Evolutionary conservation across 2,329 filamentous ascomycete genomes (phyloP), one percentile per base, ranked within the genome.

Genomic region (Fusarium napiforme): DNA sequence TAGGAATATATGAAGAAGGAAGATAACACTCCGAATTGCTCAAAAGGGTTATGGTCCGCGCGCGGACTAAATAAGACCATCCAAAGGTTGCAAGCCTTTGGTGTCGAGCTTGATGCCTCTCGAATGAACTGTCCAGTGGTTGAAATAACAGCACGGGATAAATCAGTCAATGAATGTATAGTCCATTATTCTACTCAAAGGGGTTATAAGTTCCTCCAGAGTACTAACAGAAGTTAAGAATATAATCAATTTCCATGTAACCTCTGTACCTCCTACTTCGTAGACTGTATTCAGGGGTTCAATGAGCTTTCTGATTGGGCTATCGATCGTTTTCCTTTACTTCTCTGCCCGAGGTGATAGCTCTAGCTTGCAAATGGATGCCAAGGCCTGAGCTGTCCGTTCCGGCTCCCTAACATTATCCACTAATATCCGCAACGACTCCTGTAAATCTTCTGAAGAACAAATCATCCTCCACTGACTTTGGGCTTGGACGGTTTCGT

Each of bases 401-500:
- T 50, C 56, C n/a, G 37, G 49, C 34, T 47, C 34, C 55, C 49
- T 65, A 50, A 46, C 26, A 49, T 60, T 60, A 71, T 69, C 71
- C 71, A 72, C 71, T 72, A 72, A 69, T 68, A 57, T 49, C 62
- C 67, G 67, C 71, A 72, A 34, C 71, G 40, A 73, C 71, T 73
- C 71, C 71, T 71, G 71, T 71, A 74, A 74, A 69, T 58, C 55
- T 52, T 46, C 69, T 64, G 52, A 55, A 68, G 62, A 67, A 63
- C 56, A 65, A 28, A n/a, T 21, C 23, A 36, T 46, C 40, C 55
- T 49, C 55, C 30, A 36, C 43, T 40, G 36, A 36, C 59, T 40
- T 26, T 34, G 61, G 45, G 60, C 49, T 55, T 46, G 40, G 46
- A 60, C 43, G 60, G 62, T 52, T 62, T 71, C 70, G 60, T 65